Percentiles rank a stretch among this genome's conserved stretches.
These are phyloP conservation scores for Penicillium rolfsii DNA, from an alignment of 2,329 filamentous ascomycete species.

Conservation along the genomic window DNA sequence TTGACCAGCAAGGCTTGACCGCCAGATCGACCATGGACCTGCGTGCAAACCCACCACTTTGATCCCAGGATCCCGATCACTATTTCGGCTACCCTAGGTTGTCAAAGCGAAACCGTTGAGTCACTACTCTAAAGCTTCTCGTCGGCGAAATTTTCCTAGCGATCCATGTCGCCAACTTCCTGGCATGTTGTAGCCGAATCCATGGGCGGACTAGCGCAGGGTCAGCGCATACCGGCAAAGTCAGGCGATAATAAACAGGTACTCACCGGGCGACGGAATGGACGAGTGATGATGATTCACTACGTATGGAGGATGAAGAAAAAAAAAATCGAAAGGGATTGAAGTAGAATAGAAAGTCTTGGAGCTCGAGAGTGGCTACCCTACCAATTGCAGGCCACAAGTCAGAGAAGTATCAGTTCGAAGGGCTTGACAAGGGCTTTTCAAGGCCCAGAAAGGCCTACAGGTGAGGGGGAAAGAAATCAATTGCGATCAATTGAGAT, in stretches of 20 bases:
- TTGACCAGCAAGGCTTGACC: constrained; percentile 12
- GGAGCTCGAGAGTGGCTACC: neutral
- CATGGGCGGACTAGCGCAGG: constrained; percentile 1
- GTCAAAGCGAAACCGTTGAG: constrained; percentile 25
- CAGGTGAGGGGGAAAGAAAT: neutral
- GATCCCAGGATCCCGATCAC: constrained; percentile 3
- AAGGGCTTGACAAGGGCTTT: neutral
- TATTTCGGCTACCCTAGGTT: neutral
- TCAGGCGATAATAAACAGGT: neutral
- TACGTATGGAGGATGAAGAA: neutral
- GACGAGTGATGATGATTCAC: neutral
- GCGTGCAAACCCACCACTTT: constrained; percentile 4
- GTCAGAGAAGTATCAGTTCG: neutral
- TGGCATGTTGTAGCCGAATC: neutral
- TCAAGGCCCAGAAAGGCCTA: neutral
- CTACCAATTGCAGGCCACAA: neutral
- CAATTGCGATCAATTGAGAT: neutral
- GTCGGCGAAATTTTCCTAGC: constrained; percentile 29
- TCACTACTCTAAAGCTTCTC: constrained; percentile 14
- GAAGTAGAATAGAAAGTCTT: neutral
- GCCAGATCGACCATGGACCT: constrained; percentile 19
- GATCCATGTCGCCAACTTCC: constrained; percentile 9
- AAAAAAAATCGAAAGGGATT: neutral
- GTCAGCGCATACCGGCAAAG: constrained; percentile 17
- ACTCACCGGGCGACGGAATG: neutral